Percentiles rank a stretch among this genome's conserved stretches.
Conservation (phyloP, 805 yeast genomes). For the Lachancea kluyveri region DNA sequence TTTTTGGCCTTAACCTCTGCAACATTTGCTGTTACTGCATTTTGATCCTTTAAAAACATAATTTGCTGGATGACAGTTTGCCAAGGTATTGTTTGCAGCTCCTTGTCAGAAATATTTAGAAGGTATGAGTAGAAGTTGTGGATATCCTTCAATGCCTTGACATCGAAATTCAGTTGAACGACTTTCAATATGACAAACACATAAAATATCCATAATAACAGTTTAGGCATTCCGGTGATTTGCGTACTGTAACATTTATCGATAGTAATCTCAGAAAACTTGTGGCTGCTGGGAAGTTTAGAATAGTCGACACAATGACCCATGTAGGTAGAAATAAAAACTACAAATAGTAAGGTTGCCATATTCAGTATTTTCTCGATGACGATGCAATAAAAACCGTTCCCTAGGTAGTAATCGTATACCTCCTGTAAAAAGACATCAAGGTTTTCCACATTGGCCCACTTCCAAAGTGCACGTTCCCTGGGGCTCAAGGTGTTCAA, state of each 20-base stretch:
- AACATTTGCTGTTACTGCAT: conserved; percentile 48
- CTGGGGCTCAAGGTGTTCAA: conserved; percentile 46
- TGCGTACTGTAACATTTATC: conserved; percentile 35
- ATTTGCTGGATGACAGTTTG: conserved; percentile 72
- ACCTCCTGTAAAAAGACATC: conserved; percentile 81
- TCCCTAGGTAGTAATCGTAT: conserved; percentile 77
- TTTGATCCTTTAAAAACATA: conserved; percentile 70
- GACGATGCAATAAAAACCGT: conserved; percentile 77
- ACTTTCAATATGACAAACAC: conserved; percentile 46
- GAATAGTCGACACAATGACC: conserved; percentile 75
- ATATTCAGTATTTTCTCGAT: conserved; percentile 61
- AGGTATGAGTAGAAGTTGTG: conserved; percentile 69
- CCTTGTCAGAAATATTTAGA: conserved; percentile 68
- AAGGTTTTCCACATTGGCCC: conserved; percentile 94
- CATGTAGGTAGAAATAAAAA: conserved; percentile 71
- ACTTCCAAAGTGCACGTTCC: conserved; percentile 85
- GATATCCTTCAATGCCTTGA: conserved; percentile 65
- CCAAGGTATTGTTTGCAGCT: conserved; percentile 92
- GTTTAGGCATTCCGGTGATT: conserved; percentile 46
- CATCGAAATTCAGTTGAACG: conserved; percentile 53
- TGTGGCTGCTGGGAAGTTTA: conserved; percentile 31
- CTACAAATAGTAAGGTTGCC: conserved; percentile 70
- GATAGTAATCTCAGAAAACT: conserved; percentile 32
- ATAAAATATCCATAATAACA: conserved; percentile 57
- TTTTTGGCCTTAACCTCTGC: conserved; percentile 62